Evolutionary conservation across 768 basidiomycete genomes (phyloP).

Genomic region (Leccinum truebloodii): DNA sequence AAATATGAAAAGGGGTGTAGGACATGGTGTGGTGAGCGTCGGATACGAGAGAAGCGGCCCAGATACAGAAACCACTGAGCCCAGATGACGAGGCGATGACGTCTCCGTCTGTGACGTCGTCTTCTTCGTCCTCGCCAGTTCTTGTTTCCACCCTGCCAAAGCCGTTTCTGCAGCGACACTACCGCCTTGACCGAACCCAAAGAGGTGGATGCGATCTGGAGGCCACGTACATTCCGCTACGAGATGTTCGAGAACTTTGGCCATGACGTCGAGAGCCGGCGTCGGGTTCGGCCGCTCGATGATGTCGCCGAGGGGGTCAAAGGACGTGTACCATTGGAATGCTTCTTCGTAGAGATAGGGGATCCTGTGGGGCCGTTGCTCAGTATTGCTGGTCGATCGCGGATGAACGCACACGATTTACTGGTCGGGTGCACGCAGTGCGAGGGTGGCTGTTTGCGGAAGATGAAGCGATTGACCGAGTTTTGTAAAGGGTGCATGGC

Average conservation of each 20-base stretch:
- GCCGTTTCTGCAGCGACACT: slow-evolving; percentile 71
- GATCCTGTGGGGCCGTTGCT: slow-evolving; percentile 45
- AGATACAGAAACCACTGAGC: slow-evolving; percentile 65
- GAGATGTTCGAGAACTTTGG: slow-evolving; percentile 56
- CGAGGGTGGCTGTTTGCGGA: slow-evolving; percentile 88
- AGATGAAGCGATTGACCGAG: slow-evolving; percentile 74
- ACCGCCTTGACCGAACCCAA: slow-evolving; percentile 90
- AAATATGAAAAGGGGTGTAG: slow-evolving; percentile 64
- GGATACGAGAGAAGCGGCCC: slow-evolving; percentile 83
- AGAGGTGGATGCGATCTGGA: slow-evolving; percentile 69
- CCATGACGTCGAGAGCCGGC: slow-evolving; percentile 57
- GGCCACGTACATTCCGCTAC: slow-evolving; percentile 65
- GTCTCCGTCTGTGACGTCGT: slow-evolving; percentile 6
- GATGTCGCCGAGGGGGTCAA: slow-evolving; percentile 75
- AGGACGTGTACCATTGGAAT: slow-evolving; percentile 86
- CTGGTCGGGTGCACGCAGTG: slow-evolving; percentile 78
- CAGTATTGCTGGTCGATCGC: slow-evolving; percentile 8
- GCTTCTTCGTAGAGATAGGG: slow-evolving; percentile 79
- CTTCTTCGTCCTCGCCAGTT: slow-evolving; percentile 17
- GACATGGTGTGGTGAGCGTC: slow-evolving; percentile 49
- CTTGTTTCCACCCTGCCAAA: slow-evolving; percentile 53
- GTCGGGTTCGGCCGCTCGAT: slow-evolving; percentile 74
- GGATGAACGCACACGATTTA: slow-evolving; percentile 36
- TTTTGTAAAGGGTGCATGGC: slow-evolving; percentile 70
- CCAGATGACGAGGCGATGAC: slow-evolving; percentile 42